Evolutionary conservation across 192 early-diverging fungal species (phyloP), one percentile per base, ranked within the genome.

Genomic region (Chytriomyces sp.): DNA sequence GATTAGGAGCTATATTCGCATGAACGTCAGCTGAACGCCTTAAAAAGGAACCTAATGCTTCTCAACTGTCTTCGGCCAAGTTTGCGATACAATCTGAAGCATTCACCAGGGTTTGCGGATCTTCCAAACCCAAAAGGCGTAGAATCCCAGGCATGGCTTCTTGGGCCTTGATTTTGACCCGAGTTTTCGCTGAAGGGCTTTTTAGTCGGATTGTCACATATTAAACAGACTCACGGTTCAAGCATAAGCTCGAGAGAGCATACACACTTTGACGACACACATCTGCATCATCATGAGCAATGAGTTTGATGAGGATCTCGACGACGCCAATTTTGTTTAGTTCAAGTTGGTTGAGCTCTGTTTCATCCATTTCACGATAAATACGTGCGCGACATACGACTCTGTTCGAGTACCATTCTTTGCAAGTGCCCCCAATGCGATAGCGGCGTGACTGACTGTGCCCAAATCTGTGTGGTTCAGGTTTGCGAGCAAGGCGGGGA

Each of bases 11-110:
- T 81, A 26, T 25, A 52, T n/a, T n/a, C 5, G 33, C 14, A 34
- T 41, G 30, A 33, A 22, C 34, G 55, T 6, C 49, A 70, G 1
- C 14, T 39, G n/a, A n/a, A n/a, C n/a, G n/a, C 4, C 28, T 22
- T 39, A 44, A 30, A 61, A 77, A 40, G 1, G 39, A 12, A 10
- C 37, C 0, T 0, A 36, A 73, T 70, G 36, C 39, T 62, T 17
- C 57, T 69, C 61, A 72, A 87, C 84, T 72, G 64, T 88, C 86
- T 61, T 86, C 85, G 3, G 82, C 75, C 34, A 88, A 41, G 52
- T 80, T 82, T 22, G 76, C 63, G 5, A 88, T 30, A 56, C 83
- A 88, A n/a, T 86, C 82, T 39, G 74, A 64, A 0, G 83, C 75
- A 72, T 86, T 85, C 12, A 82, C 71, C 22, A 81, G n/a, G 0